These are phyloP conservation scores for Synura sp. DNA, from an alignment of 352 stramenopile species.

Conservation along the genomic window DNA sequence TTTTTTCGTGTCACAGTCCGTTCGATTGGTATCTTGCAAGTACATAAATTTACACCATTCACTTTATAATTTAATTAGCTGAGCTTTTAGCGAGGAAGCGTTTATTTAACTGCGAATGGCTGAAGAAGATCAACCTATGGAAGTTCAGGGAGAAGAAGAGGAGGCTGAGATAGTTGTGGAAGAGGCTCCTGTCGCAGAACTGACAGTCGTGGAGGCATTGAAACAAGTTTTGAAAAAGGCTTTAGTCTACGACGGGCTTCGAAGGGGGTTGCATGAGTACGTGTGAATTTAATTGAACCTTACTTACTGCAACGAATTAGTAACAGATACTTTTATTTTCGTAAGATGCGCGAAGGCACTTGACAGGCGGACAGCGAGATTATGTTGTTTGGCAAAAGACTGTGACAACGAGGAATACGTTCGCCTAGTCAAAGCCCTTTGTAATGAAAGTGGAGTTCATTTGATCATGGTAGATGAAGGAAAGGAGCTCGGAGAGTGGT, in stretches of 20 bases:
- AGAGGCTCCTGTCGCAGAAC: not conserved
- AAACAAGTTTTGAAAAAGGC: slow-evolving; percentile 94
- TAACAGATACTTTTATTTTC: not conserved
- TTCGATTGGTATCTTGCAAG: not conserved
- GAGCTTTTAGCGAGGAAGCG: not conserved
- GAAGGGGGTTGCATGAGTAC: slow-evolving; percentile 94
- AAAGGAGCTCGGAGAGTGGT: slow-evolving; percentile 98
- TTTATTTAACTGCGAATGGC: slow-evolving; percentile 9
- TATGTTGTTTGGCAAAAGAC: slow-evolving; percentile 98
- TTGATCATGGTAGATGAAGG: slow-evolving; percentile 73
- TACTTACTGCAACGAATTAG: not conserved
- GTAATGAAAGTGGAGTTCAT: slow-evolving; percentile 67
- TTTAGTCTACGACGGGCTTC: slow-evolving; percentile 97
- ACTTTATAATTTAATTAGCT: not conserved
- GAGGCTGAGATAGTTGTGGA: not conserved
- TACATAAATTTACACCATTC: not conserved
- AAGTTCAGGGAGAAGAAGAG: not conserved
- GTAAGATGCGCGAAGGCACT: slow-evolving; percentile 90
- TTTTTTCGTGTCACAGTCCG: not conserved
- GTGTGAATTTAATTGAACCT: not conserved
- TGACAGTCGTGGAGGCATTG: slow-evolving; percentile 39
- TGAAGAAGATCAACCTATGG: slow-evolving; percentile 28
- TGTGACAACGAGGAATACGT: slow-evolving; percentile 99
- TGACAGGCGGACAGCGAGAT: slow-evolving; percentile 90
- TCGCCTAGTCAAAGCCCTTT: slow-evolving; percentile 94